These are phyloP conservation scores for Cystobasidiaceae sp. DNA, from an alignment of 1,284 basidiomycete species.

Conservation along the genomic window DNA sequence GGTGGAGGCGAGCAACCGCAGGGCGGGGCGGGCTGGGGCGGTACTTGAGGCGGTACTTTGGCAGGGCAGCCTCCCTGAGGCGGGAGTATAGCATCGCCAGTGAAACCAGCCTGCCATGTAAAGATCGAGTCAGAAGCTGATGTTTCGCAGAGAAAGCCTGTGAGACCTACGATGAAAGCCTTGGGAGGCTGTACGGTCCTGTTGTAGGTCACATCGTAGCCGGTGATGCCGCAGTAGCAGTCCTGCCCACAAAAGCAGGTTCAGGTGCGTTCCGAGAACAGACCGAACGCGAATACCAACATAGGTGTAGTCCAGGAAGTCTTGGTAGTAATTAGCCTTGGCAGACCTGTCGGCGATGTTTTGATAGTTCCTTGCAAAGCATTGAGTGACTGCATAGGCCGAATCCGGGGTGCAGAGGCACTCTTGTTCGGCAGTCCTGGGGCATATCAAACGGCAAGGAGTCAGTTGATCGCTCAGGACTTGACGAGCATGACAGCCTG, in stretches of 20 bases:
- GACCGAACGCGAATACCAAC: not conserved
- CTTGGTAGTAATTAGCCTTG: slow-evolving; percentile 13
- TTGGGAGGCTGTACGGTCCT: slow-evolving; percentile 4
- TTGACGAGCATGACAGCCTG: not conserved
- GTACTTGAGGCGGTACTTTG: not conserved
- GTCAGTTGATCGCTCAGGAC: not conserved
- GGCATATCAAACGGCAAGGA: not conserved
- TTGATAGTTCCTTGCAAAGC: slow-evolving; percentile 22
- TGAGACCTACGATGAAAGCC: slow-evolving; percentile 1
- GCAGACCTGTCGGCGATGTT: not conserved
- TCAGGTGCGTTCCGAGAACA: too few species aligned
- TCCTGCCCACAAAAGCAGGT: not conserved
- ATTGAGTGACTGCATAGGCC: slow-evolving; percentile 20
- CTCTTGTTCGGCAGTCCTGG: slow-evolving; percentile 11
- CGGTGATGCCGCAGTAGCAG: slow-evolving; percentile 16
- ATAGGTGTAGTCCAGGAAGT: slow-evolving; percentile 20
- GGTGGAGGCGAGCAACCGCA: slow-evolving; percentile 17
- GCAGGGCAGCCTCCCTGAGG: slow-evolving; percentile 6
- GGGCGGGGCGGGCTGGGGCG: slow-evolving; percentile 1
- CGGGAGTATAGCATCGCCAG: slow-evolving; percentile 17
- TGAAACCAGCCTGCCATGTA: slow-evolving; percentile 4
- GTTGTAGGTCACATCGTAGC: slow-evolving; percentile 25
- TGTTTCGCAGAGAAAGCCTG: not conserved
- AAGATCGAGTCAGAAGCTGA: not conserved
- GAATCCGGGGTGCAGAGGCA: slow-evolving; percentile 19